Evolutionary conservation across 2,329 filamentous ascomycete species (phyloP).

Genomic region (Fonsecaea pugnacius): DNA sequence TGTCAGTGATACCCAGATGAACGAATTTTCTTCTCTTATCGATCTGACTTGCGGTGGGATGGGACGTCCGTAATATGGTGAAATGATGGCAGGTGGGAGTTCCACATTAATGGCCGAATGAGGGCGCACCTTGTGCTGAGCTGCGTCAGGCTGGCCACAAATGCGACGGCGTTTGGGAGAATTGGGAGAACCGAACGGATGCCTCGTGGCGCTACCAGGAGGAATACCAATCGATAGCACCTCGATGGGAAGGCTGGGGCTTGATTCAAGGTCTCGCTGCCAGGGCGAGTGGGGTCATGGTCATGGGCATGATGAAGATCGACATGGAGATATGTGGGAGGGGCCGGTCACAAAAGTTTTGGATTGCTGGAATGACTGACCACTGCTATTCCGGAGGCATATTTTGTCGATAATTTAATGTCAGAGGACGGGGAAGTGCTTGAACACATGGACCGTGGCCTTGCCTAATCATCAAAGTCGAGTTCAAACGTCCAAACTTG

Average conservation of each 20-base stretch:
- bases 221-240: not conserved
- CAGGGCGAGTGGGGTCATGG: not conserved
- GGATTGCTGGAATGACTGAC: not conserved
- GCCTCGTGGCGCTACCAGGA: not conserved
- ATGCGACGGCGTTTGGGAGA: not conserved
- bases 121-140: not conserved
- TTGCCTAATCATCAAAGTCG: not conserved
- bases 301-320: not conserved
- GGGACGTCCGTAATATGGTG: slow-evolving; percentile 5
- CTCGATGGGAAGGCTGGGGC: not conserved
- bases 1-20: slow-evolving; percentile 30
- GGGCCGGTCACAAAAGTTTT: not conserved
- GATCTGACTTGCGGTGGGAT: not conserved
- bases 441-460: not conserved
- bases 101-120: not conserved
- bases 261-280: not conserved
- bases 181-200: not conserved
- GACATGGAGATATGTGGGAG: not conserved
- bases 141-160: too few species aligned
- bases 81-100: not conserved
- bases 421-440: not conserved
- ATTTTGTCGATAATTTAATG: not conserved
- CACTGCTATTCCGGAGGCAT: not conserved
- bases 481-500: not conserved
- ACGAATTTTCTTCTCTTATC: slow-evolving; percentile 29